phyloP scores from a whole-genome alignment of 2,329 filamentous ascomycete genomes.

The Fragosphaeria purpurea region DNA sequence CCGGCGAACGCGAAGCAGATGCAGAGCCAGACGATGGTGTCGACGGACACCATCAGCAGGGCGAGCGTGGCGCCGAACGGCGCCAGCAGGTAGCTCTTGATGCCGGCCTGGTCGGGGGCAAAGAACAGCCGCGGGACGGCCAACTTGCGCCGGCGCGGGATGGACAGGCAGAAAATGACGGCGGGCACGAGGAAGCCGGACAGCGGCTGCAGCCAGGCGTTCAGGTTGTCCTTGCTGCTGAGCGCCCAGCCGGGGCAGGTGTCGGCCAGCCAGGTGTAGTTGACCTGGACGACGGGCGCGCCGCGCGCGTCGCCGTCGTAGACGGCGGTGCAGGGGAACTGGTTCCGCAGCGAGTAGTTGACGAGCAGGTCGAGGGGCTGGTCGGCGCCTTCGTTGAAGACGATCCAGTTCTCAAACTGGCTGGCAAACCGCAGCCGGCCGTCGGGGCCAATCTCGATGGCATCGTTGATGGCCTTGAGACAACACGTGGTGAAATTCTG shows the following conservation, averaged over 20 bases:
- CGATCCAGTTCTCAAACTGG: constrained; percentile 5
- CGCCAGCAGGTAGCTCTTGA: constrained; percentile 9
- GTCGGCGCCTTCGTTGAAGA: constrained; percentile 4
- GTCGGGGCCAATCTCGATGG: constrained; percentile 10
- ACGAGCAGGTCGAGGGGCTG: constrained; percentile 5
- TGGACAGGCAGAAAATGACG: constrained; percentile 19
- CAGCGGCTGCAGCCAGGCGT: constrained; percentile 18
- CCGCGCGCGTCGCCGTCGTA: constrained; percentile 12
- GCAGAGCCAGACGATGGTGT: constrained; percentile 20
- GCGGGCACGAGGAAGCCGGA: constrained; percentile 19
- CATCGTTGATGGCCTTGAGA: constrained; percentile 15
- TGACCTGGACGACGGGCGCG: constrained; percentile 14
- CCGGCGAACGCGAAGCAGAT: constrained; percentile 19
- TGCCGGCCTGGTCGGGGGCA: constrained; percentile 10
- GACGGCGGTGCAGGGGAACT: constrained; percentile 17
- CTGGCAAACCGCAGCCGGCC: constrained; percentile 5
- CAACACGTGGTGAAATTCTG: constrained; percentile 20
- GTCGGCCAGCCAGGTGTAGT: constrained; percentile 12
- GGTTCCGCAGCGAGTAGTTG: constrained; percentile 5
- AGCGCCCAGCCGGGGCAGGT: constrained; percentile 19
- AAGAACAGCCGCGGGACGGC: constrained; percentile 13
- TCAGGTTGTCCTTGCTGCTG: constrained; percentile 13
- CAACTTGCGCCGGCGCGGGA: constrained; percentile 18
- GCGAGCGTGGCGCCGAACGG: constrained; percentile 11
- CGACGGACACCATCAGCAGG: constrained; percentile 13